Percentiles rank a stretch among this genome's conserved stretches.
These are phyloP conservation scores for Botryotinia narcissicola DNA, from an alignment of 2,329 filamentous ascomycete genomes.

Conservation along the genomic window DNA sequence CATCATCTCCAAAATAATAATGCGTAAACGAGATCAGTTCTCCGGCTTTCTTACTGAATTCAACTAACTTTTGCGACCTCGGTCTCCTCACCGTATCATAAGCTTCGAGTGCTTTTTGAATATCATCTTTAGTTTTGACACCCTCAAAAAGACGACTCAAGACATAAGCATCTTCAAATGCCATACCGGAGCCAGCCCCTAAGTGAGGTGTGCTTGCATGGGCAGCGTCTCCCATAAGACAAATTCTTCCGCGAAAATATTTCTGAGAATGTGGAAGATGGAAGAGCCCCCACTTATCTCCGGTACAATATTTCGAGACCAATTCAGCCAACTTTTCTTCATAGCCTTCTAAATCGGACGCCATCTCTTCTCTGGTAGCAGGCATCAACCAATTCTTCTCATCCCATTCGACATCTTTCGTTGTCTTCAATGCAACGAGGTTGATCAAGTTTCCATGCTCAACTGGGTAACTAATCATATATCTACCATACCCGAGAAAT, in stretches of 20 bases:
- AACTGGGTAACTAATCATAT: slow-evolving; percentile 24
- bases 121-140: slow-evolving; percentile 35
- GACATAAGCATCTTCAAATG: slow-evolving; percentile 52
- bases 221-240: slow-evolving; percentile 60
- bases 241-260: slow-evolving; percentile 40
- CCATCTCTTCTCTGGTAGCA: slow-evolving; percentile 43
- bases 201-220: slow-evolving; percentile 60
- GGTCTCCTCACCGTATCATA: slow-evolving; percentile 48
- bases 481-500: slow-evolving; percentile 21
- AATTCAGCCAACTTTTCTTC: slow-evolving; percentile 32
- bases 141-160: slow-evolving; percentile 46
- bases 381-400: slow-evolving; percentile 40
- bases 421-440: slow-evolving; percentile 14
- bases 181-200: slow-evolving; percentile 56
- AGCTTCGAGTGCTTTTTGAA: slow-evolving; percentile 45
- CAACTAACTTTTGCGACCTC: slow-evolving; percentile 24
- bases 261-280: slow-evolving; percentile 42
- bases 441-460: slow-evolving; percentile 23
- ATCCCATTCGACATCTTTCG: slow-evolving; percentile 35
- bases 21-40: slow-evolving; percentile 41
- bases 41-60: slow-evolving; percentile 27
- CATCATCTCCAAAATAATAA: slow-evolving; percentile 39
- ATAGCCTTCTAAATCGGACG: slow-evolving; percentile 44
- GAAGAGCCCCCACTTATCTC: slow-evolving; percentile 48
- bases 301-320: slow-evolving; percentile 23